Evolutionary conservation across 1,284 basidiomycete species (phyloP), one percentile per base, ranked within the genome.

Genomic region (Testicularia cyperi): DNA sequence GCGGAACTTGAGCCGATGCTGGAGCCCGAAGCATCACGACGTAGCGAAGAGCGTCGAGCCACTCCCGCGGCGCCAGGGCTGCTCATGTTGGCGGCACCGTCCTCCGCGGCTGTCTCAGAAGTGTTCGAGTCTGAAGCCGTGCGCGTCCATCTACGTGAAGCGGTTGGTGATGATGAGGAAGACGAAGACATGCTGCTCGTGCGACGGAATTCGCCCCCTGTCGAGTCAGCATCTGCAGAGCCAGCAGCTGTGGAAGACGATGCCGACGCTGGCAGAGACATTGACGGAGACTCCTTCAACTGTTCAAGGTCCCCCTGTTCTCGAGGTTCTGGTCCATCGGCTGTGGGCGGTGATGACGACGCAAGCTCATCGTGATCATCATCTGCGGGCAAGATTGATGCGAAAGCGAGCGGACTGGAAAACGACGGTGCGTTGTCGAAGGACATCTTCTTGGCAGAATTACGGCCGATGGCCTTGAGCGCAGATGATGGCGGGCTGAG

Each of bases 371-470:
- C 41, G 26, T 33, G n/a, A 23, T 60, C 55, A 15, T 57, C 51
- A 13, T 74, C 72, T n/a, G 55, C 48, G 6, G 71, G 65, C 12
- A 75, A 42, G 28, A 58, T 65, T 12, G 67, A 64, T 10, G 69
- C 65, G 31, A 70, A 62, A 7, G 72, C 72, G 28, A 75, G 65
- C 21, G 72, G 72, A 26, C 72, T 75, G 14, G 71, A 73, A 21
- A 73, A 74, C 34, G 70, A 73, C 2, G 72, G 72, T 13, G 65
- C 49, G 15, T 39, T 69, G 52, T 63, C 60, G 49, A 63, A 57
- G 29, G 60, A 63, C 60, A 63, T 63, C n/a, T 44, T 63, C 39
- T 53, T 63, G 48, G 56, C 46, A 16, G 62, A 56, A 42, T 32
- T 39, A 16, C 46, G 47, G 24, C 37, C 40, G 28, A 52, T 42